Conservation (phyloP, 2,329 filamentous ascomycete genomes). For the Stagonosporopsis chrysanthemi region DNA sequence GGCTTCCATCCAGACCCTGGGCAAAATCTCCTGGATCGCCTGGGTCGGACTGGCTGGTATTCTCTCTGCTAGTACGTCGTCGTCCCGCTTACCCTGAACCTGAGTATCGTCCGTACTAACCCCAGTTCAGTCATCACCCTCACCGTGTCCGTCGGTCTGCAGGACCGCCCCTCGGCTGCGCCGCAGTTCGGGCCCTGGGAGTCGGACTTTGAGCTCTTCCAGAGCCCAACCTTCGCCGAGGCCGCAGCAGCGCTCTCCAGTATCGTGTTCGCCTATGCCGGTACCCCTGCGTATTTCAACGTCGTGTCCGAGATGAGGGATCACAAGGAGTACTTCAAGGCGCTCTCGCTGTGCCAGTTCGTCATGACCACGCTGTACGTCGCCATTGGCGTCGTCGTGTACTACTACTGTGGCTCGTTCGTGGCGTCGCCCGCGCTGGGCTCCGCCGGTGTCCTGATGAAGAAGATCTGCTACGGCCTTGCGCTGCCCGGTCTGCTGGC, state of each 20-base stretch:
- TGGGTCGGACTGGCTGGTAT: slow-evolving; percentile 22
- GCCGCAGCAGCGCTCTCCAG: slow-evolving; percentile 65
- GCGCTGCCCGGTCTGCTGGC: slow-evolving; percentile 36
- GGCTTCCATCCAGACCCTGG: slow-evolving; percentile 65
- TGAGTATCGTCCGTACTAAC: background rate
- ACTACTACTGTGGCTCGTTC: slow-evolving; percentile 68
- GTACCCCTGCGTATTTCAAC: slow-evolving; percentile 67
- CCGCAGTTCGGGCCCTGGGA: slow-evolving; percentile 24
- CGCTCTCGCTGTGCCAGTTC: slow-evolving; percentile 66
- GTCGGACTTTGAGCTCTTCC: slow-evolving; percentile 60
- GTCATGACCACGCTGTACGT: slow-evolving; percentile 66
- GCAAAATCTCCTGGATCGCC: slow-evolving; percentile 63
- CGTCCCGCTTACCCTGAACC: background rate
- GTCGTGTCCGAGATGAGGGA: slow-evolving; percentile 70
- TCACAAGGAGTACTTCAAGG: slow-evolving; percentile 67
- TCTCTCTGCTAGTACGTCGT: slow-evolving; percentile 20
- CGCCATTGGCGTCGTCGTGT: slow-evolving; percentile 65
- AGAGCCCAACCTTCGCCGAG: slow-evolving; percentile 64
- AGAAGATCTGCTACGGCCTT: slow-evolving; percentile 68
- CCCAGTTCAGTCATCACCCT: slow-evolving; percentile 17
- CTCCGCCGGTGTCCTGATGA: slow-evolving; percentile 65
- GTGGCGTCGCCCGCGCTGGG: slow-evolving; percentile 69
- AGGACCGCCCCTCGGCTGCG: slow-evolving; percentile 28
- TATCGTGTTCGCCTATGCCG: slow-evolving; percentile 63
- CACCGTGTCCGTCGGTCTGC: slow-evolving; percentile 24